phyloP scores from a whole-genome alignment of 768 basidiomycete species.

The Boletus rubescentipes region DNA sequence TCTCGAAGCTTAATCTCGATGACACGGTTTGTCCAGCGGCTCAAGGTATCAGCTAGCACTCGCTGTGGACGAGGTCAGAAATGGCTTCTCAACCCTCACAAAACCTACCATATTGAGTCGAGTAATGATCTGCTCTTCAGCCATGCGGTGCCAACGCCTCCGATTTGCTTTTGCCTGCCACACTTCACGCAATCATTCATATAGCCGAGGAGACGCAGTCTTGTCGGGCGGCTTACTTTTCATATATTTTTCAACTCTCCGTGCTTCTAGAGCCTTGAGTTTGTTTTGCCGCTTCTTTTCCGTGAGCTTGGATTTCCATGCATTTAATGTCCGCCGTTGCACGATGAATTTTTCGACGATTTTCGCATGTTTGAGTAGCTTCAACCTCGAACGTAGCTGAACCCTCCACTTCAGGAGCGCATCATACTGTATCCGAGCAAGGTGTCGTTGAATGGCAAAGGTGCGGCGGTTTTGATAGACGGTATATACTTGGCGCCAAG shows the following conservation, averaged over 20 bases:
- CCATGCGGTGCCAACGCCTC: slow-evolving; percentile 40
- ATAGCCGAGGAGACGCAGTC: not conserved
- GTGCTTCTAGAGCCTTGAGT: slow-evolving; percentile 43
- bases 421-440: slow-evolving; percentile 40
- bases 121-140: slow-evolving; percentile 43
- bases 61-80: slow-evolving; percentile 41
- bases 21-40: slow-evolving; percentile 69
- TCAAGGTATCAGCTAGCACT: slow-evolving; percentile 45
- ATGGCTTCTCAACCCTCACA: not conserved
- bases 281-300: slow-evolving; percentile 45
- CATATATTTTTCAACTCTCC: slow-evolving; percentile 29
- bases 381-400: slow-evolving; percentile 47
- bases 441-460: slow-evolving; percentile 45
- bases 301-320: slow-evolving; percentile 48
- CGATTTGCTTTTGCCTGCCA: slow-evolving; percentile 46
- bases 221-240: slow-evolving; percentile 33
- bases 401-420: slow-evolving; percentile 57
- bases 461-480: slow-evolving; percentile 46
- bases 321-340: slow-evolving; percentile 45
- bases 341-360: slow-evolving; percentile 52
- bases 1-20: slow-evolving; percentile 74
- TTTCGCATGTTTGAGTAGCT: slow-evolving; percentile 53
- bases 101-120: slow-evolving; percentile 41
- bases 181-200: slow-evolving; percentile 32
- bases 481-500: slow-evolving; percentile 45